Percentiles rank a stretch among this genome's conserved stretches.
phyloP scores from a whole-genome alignment of 495 filamentous ascomycete genomes.

The Staphylotrichum tortipilum region DNA sequence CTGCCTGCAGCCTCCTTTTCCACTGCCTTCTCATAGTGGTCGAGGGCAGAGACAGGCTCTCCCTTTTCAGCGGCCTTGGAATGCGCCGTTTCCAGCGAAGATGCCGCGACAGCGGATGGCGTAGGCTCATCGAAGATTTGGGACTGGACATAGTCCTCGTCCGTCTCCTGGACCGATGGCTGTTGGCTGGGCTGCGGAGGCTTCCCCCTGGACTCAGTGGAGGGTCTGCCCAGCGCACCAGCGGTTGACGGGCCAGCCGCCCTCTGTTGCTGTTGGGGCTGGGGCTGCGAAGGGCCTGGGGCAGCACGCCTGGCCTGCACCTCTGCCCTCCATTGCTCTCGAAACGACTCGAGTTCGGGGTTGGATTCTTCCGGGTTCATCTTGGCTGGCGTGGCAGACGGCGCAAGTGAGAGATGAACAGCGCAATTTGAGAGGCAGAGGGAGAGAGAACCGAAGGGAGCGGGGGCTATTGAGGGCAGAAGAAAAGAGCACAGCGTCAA shows the following conservation, averaged over 20 bases:
- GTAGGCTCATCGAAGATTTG: constrained; percentile 31
- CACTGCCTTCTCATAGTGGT: constrained; percentile 88
- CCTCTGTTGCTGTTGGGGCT: constrained; percentile 7
- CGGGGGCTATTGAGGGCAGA: too few relatives aligned
- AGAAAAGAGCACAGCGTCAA: too few relatives aligned
- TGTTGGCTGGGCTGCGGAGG: constrained; percentile 12
- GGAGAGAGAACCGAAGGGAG: too few relatives aligned
- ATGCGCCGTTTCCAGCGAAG: constrained; percentile 1
- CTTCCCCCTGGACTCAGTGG: not conserved
- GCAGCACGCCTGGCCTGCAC: constrained; percentile 16
- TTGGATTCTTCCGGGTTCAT: constrained; percentile 22
- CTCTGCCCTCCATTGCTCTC: constrained; percentile 33
- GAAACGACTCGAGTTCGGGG: constrained; percentile 33
- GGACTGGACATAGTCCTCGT: constrained; percentile 33
- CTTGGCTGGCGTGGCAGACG: not conserved
- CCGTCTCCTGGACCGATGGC: constrained; percentile 9
- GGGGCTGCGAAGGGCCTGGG: not conserved
- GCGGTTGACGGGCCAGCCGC: constrained; percentile 7
- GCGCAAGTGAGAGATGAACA: not conserved
- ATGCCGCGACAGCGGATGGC: not conserved
- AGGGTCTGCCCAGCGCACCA: not conserved
- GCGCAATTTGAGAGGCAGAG: not conserved
- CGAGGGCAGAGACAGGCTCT: constrained; percentile 71
- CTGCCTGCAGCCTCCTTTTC: constrained; percentile 78
- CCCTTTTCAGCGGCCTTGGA: constrained; percentile 1